Conservation (phyloP, 371 early-diverging fungal species). For the Conidiobolus incongruus region DNA sequence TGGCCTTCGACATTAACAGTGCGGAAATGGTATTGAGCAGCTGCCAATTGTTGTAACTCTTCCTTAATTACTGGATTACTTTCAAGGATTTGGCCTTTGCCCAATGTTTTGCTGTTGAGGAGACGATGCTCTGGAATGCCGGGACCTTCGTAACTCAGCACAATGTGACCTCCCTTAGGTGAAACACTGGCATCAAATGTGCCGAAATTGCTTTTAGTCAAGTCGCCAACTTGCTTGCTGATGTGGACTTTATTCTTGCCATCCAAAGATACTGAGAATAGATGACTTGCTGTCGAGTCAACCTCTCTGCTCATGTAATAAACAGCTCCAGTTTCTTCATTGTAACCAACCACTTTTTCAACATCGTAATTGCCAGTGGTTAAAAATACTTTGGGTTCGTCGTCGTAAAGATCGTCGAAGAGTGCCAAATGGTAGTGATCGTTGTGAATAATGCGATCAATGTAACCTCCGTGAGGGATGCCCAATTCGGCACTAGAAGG, state of each 20-base stretch:
- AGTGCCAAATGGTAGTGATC: slow-evolving; percentile 1
- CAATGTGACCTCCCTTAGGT: slow-evolving; percentile 42
- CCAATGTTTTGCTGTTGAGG: not conserved
- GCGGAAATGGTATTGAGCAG: not conserved
- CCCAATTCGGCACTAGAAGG: not conserved
- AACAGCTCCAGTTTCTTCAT: not conserved
- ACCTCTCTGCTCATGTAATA: slow-evolving; percentile 1
- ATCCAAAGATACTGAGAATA: slow-evolving; percentile 17
- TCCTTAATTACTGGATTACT: not conserved
- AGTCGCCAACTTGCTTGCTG: slow-evolving; percentile 9
- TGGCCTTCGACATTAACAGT: not conserved
- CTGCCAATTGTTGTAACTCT: not conserved
- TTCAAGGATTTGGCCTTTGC: not conserved
- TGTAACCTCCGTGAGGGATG: not conserved
- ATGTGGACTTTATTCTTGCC: slow-evolving; percentile 13
- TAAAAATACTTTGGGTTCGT: not conserved
- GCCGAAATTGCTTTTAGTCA: not conserved
- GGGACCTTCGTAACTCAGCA: slow-evolving; percentile 65
- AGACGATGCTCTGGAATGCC: slow-evolving; percentile 52
- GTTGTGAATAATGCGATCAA: not conserved
- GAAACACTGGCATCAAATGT: slow-evolving; percentile 48
- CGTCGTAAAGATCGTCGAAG: not conserved
- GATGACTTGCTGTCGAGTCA: not conserved
- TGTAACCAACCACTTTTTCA: not conserved
- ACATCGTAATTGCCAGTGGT: slow-evolving; percentile 1